Base-by-base conservation (phyloP, 768 basidiomycete species). In the Mycena polygramma region DNA sequence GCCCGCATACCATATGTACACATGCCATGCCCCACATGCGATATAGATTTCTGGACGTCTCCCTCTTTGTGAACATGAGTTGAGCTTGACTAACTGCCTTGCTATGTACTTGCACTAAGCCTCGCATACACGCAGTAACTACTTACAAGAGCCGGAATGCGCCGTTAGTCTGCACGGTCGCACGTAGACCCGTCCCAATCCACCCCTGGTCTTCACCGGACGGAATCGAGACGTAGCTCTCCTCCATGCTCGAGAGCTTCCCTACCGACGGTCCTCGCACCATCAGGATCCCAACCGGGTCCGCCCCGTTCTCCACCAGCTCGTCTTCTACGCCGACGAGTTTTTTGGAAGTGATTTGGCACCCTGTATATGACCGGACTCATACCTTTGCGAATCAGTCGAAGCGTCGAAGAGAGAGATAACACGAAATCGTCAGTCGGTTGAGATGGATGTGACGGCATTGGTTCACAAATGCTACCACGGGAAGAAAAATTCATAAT, bases 281-380 rank as follows among this genome's bases (percentile, higher is more conserved):
- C 70, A 67, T 59, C 55, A 71, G n/a, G 5, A 66, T 46, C 6
- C 70, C 70, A n/a, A 96, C 88, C 1, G 91, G 93, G 74, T 95
- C 92, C 3, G 73, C 85, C 3, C 92, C 94, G 3, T 74, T 80
- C 77, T 94, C 94, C 10, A 94, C 83, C 13, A 80, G 78, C 1
- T 83, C 84, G 63, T 97, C 94, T 51, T 91, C 83, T 13, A 94
- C 87, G 0, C 86, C 90, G 0, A 86, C 76, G n/a, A 98, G 84
- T 77, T 95, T 92, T n/a, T n/a, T n/a, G n/a, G n/a, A n/a, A n/a
- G n/a, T n/a, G n/a, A n/a, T n/a, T n/a, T n/a, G n/a, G n/a, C n/a
- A n/a, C n/a, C n/a, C n/a, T n/a, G n/a, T n/a, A n/a, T n/a, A n/a
- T n/a, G n/a, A n/a, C n/a, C n/a, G n/a, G n/a, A n/a, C n/a, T n/a